Evolutionary conservation across 768 basidiomycete species (phyloP), one percentile per base, ranked within the genome.

Genomic region (Mycena floridula): DNA sequence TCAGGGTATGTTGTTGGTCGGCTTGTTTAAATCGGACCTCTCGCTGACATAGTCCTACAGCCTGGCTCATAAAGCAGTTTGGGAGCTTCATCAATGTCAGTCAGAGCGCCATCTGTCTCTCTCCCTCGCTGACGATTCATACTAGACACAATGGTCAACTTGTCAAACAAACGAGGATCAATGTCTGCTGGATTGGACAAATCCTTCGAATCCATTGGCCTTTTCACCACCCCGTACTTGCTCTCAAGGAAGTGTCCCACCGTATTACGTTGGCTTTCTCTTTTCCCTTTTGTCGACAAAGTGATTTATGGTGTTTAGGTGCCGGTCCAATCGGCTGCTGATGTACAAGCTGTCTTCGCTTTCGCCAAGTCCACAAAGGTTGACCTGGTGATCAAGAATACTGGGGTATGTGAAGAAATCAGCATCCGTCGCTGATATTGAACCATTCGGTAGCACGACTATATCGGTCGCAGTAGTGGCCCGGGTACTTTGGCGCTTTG

Each of bases 81-180:
- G n/a, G n/a, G n/a, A n/a, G n/a, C n/a, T n/a, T n/a, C n/a, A n/a
- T n/a, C n/a, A n/a, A n/a, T n/a, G n/a, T n/a, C n/a, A n/a, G n/a
- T n/a, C n/a, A n/a, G n/a, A n/a, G n/a, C n/a, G n/a, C n/a, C n/a
- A n/a, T n/a, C n/a, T n/a, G n/a, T n/a, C n/a, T n/a, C n/a, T n/a
- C n/a, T n/a, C n/a, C n/a, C n/a, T n/a, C n/a, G n/a, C n/a, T n/a
- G n/a, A n/a, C n/a, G n/a, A n/a, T n/a, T n/a, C n/a, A n/a, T n/a
- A n/a, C n/a, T n/a, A n/a, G n/a, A 53, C 57, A 1, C 63, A 72
- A 43, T 70, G 66, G 69, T 70, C 69, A 51, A 64, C 65, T 1
- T 74, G 72, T 42, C 65, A 69, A 48, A 37, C 49, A 18, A 57
- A 51, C 2, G 50, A 49, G 1, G 52, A 62, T 7, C 52, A 60